Conservation (phyloP, 1,284 basidiomycete species). For the Ustilago sp. region DNA sequence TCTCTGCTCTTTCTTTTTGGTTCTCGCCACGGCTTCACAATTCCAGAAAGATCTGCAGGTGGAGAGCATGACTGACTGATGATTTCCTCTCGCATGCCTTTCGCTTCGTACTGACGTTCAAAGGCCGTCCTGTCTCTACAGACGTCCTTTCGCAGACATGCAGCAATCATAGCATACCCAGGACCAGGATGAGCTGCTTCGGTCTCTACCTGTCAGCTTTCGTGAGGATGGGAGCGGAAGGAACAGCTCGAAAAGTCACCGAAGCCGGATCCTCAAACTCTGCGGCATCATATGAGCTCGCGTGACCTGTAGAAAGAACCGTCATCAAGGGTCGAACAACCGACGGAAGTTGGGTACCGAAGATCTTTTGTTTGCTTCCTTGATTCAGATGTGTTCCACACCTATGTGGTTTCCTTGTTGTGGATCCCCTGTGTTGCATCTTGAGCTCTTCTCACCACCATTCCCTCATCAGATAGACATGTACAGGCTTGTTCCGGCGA, state of each 20-base stretch:
- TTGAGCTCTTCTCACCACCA: neutral
- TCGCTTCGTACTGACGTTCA: neutral
- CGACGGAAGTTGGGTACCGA: neutral
- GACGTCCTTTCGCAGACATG: too few species aligned
- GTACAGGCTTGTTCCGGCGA: neutral
- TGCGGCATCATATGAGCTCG: neutral
- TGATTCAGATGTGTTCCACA: neutral
- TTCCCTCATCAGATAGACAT: neutral
- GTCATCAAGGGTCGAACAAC: neutral
- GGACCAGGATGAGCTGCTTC: neutral
- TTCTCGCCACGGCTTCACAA: neutral
- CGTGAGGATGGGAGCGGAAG: neutral
- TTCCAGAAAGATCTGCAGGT: slow-evolving; percentile 1
- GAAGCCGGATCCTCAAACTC: slow-evolving; percentile 1
- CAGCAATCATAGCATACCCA: too few species aligned
- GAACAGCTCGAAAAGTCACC: neutral
- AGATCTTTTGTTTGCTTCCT: slow-evolving; percentile 8
- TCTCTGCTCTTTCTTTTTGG: neutral
- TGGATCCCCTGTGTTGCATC: neutral
- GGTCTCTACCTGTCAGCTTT: neutral
- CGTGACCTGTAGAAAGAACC: neutral
- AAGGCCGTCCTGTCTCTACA: too few species aligned
- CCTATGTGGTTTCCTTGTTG: neutral
- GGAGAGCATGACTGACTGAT: slow-evolving; percentile 14
- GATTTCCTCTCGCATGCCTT: neutral